A percentile compares a stretch with the other conserved stretches of the same genome.
phyloP scores from a whole-genome alignment of 352 stramenopile species.

The Achlya hypogyna region DNA sequence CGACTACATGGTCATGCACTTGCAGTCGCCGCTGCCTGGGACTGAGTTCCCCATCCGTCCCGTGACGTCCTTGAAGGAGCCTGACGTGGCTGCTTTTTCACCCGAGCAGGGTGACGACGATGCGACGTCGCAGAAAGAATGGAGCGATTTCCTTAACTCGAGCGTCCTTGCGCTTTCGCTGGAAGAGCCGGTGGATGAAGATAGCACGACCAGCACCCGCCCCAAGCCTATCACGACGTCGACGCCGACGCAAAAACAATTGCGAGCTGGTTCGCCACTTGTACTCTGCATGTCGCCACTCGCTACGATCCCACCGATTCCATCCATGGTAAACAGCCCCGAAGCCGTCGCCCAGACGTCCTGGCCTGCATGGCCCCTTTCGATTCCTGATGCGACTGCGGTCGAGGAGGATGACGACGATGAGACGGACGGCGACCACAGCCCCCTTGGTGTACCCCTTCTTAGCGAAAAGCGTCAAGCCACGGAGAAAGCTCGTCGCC shows the following conservation, averaged over 20 bases:
- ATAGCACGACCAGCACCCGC: not conserved
- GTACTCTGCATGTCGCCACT: conserved; percentile 17
- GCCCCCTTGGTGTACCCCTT: conserved; percentile 11
- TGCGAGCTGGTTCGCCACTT: conserved; percentile 7
- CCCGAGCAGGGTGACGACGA: not conserved
- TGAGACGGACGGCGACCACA: not conserved
- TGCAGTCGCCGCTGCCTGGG: not conserved
- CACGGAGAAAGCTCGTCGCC: not conserved
- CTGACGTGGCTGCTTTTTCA: not conserved
- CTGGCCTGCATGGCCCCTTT: conserved; percentile 11
- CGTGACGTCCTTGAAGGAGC: not conserved
- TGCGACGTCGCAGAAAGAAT: conserved; percentile 12
- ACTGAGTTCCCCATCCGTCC: not conserved
- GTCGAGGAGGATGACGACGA: conserved; percentile 1
- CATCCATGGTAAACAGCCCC: conserved; percentile 3
- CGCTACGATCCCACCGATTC: conserved; percentile 4
- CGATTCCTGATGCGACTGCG: not conserved
- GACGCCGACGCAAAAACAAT: not conserved
- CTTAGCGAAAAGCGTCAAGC: conserved; percentile 2
- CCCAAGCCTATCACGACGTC: conserved; percentile 14
- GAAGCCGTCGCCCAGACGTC: not conserved
- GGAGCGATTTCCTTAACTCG: conserved; percentile 17
- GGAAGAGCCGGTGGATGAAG: conserved; percentile 6
- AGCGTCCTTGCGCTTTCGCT: conserved; percentile 14
- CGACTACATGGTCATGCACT: conserved; percentile 15